Percentiles rank a stretch among this genome's conserved stretches.
phyloP scores from a whole-genome alignment of 176 grass and related monocot genomes.

The Triticum urartu region DNA sequence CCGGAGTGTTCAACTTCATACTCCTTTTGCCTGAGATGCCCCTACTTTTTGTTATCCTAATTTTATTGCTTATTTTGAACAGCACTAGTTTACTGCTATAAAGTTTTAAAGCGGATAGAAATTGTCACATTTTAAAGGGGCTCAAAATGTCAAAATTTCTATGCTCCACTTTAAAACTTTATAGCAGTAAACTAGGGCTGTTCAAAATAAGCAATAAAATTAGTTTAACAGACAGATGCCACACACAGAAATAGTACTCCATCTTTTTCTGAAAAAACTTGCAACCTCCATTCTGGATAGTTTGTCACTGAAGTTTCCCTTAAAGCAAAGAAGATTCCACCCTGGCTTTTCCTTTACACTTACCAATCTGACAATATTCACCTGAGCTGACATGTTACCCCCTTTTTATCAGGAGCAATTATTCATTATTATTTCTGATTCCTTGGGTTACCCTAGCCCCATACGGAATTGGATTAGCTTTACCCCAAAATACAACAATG shows the following conservation, averaged over 20 bases:
- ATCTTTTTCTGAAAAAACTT: not conserved
- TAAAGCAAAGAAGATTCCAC: slow-evolving; percentile 19
- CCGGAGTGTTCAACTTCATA: too few species aligned
- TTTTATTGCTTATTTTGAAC: too few species aligned
- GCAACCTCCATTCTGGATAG: not conserved
- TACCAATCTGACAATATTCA: slow-evolving; percentile 7
- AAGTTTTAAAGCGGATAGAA: too few species aligned
- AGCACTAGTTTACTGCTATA: too few species aligned
- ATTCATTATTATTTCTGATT: not conserved
- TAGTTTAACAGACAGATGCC: not conserved
- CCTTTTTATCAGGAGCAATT: not conserved
- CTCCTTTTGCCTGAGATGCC: too few species aligned
- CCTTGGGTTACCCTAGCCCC: slow-evolving; percentile 1
- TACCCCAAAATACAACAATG: slow-evolving; percentile 6
- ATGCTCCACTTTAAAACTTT: not conserved
- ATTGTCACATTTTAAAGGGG: too few species aligned
- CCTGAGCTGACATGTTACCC: slow-evolving; percentile 4
- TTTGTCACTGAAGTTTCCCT: slow-evolving; percentile 7
- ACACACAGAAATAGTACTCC: not conserved
- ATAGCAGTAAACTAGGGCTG: too few species aligned
- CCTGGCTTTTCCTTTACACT: slow-evolving; percentile 15
- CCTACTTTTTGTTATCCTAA: too few species aligned
- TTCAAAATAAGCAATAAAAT: too few species aligned
- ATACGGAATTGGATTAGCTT: slow-evolving; percentile 11
- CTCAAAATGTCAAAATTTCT: too few species aligned